Conservation (phyloP, 768 basidiomycete species). For the Trametes elegans region DNA sequence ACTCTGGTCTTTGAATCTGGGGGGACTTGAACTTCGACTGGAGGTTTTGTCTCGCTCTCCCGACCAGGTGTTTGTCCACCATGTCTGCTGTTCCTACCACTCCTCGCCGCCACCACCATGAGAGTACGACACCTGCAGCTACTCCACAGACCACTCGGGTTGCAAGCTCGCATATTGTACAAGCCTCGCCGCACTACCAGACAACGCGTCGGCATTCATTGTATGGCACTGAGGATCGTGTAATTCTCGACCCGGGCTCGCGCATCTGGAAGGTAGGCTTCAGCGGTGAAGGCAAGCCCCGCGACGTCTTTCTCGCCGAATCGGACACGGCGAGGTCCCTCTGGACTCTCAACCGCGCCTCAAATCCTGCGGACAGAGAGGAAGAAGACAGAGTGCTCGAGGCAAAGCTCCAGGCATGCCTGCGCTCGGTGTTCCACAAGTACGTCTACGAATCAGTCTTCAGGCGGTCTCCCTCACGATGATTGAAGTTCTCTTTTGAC, state of each 20-base stretch:
- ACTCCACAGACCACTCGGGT: conserved; percentile 61
- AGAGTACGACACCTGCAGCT: conserved; percentile 30
- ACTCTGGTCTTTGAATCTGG: too few relatives aligned
- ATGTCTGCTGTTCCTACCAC: conserved; percentile 39
- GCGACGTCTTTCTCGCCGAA: conserved; percentile 78
- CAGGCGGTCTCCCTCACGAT: conserved; percentile 6
- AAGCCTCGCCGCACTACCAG: conserved; percentile 79
- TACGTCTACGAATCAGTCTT: conserved; percentile 38
- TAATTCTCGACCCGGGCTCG: conserved; percentile 93
- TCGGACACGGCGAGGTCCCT: conserved; percentile 42
- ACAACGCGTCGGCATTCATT: conserved; percentile 88
- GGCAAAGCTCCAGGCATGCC: conserved; percentile 60
- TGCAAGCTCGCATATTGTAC: conserved; percentile 45
- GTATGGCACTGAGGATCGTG: conserved; percentile 94
- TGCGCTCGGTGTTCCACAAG: conserved; percentile 85
- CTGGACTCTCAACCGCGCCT: conserved; percentile 60
- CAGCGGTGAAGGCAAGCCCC: conserved; percentile 89
- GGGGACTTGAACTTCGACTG: neutral
- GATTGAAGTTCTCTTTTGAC: conserved; percentile 77
- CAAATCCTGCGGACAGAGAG: conserved; percentile 52
- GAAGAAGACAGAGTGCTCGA: conserved; percentile 78
- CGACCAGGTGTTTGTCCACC: neutral
- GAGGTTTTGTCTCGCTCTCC: neutral
- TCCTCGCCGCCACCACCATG: conserved; percentile 24
- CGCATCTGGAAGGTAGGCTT: conserved; percentile 97